These are phyloP conservation scores for Phlebopus sp. DNA, from an alignment of 1,284 basidiomycete genomes.

Conservation along the genomic window DNA sequence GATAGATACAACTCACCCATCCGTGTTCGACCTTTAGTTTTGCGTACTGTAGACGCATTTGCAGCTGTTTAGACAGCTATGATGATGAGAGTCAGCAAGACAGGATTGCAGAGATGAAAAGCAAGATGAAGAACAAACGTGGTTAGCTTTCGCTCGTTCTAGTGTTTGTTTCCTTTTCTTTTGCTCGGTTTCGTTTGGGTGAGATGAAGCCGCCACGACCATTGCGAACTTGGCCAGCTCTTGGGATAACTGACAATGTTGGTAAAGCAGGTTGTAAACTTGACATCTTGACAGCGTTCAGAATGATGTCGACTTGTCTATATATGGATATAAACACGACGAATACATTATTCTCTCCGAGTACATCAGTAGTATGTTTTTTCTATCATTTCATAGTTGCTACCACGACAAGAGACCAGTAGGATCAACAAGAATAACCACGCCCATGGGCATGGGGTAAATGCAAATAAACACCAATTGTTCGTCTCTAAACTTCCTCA, in stretches of 20 bases:
- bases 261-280: not conserved
- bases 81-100: not conserved
- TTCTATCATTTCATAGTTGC: too few species aligned
- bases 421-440: too few species aligned
- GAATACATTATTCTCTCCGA: too few species aligned
- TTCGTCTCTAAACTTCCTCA: too few species aligned
- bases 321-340: not conserved
- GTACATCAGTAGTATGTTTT: too few species aligned
- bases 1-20: conserved; percentile 59
- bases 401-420: too few species aligned
- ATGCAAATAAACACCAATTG: too few species aligned
- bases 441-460: too few species aligned
- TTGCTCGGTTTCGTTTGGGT: conserved; percentile 34
- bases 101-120: not conserved
- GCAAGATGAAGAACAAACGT: conserved; percentile 42
- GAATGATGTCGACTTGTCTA: not conserved
- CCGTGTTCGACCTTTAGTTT: conserved; percentile 76
- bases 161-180: conserved; percentile 47
- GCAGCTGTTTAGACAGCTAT: conserved; percentile 72
- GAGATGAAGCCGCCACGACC: conserved; percentile 19
- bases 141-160: conserved; percentile 60
- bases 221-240: conserved; percentile 13
- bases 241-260: not conserved
- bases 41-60: conserved; percentile 73
- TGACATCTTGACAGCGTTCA: too few species aligned